These are phyloP conservation scores for Wickerhamomyces rabaulensis DNA, from an alignment of 805 yeast genomes.

Conservation along the genomic window DNA sequence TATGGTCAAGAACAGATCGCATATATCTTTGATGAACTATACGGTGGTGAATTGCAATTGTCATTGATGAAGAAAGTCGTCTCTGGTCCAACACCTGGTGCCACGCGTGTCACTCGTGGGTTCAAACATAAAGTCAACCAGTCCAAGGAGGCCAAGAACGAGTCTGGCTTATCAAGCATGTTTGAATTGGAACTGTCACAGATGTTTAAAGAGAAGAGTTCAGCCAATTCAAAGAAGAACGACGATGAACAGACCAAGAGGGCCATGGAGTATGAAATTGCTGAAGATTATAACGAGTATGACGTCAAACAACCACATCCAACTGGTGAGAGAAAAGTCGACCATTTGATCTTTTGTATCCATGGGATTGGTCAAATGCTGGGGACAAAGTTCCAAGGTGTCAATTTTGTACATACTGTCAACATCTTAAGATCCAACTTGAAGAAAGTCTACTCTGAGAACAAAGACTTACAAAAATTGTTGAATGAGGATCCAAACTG, in stretches of 20 bases:
- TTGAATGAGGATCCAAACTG: slow-evolving; percentile 43
- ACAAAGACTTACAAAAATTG: slow-evolving; percentile 28
- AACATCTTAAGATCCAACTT: slow-evolving; percentile 53
- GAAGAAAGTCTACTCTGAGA: slow-evolving; percentile 44
- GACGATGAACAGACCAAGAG: slow-evolving; percentile 30
- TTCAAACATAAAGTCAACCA: slow-evolving; percentile 19
- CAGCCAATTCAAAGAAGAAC: slow-evolving; percentile 7
- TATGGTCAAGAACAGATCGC: slow-evolving; percentile 38
- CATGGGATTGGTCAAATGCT: slow-evolving; percentile 94
- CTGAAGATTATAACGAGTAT: slow-evolving; percentile 41
- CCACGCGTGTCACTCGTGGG: slow-evolving; percentile 47
- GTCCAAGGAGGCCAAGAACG: not conserved
- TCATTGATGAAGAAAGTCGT: slow-evolving; percentile 31
- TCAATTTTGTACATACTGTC: slow-evolving; percentile 83
- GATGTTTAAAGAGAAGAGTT: slow-evolving; percentile 18
- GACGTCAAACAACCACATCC: slow-evolving; percentile 32
- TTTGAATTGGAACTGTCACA: slow-evolving; percentile 18
- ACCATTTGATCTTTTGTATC: slow-evolving; percentile 75
- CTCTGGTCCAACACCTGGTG: slow-evolving; percentile 37
- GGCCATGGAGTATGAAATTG: slow-evolving; percentile 47
- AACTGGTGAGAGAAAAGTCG: slow-evolving; percentile 45
- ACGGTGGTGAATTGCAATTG: slow-evolving; percentile 35
- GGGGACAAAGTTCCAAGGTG: slow-evolving; percentile 71
- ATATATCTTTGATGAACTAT: slow-evolving; percentile 39
- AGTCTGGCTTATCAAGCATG: slow-evolving; percentile 8